phyloP scores from a whole-genome alignment of 768 basidiomycete species.

The Nidularia sp. region DNA sequence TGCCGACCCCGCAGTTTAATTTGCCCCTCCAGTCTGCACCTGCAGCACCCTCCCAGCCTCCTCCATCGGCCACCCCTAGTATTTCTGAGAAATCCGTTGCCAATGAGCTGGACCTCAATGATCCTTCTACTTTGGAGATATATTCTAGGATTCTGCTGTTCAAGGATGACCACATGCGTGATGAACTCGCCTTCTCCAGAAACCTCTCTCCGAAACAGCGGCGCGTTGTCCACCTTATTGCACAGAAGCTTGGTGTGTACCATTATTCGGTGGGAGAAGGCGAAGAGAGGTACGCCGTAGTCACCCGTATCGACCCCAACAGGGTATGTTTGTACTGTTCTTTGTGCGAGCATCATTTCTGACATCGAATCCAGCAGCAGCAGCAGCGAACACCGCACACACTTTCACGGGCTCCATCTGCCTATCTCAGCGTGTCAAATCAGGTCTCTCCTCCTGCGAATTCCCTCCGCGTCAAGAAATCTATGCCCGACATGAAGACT shows the following conservation, averaged over 20 bases:
- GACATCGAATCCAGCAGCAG: slow-evolving; percentile 21
- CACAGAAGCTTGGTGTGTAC: slow-evolving; percentile 93
- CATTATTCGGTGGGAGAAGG: slow-evolving; percentile 93
- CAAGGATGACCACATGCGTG: slow-evolving; percentile 96
- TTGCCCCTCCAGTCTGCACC: slow-evolving; percentile 46
- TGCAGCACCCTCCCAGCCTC: slow-evolving; percentile 46
- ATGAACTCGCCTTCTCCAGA: slow-evolving; percentile 95
- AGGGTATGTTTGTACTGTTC: slow-evolving; percentile 46
- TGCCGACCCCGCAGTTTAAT: slow-evolving; percentile 40
- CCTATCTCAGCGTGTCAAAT: slow-evolving; percentile 62
- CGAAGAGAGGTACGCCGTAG: slow-evolving; percentile 90
- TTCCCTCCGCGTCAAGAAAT: slow-evolving; percentile 88
- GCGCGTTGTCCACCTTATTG: slow-evolving; percentile 91
- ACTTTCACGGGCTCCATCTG: slow-evolving; percentile 77
- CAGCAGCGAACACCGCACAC: slow-evolving; percentile 53
- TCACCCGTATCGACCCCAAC: slow-evolving; percentile 85
- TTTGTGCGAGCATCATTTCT: slow-evolving; percentile 6
- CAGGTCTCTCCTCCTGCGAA: slow-evolving; percentile 36
- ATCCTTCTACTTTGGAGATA: slow-evolving; percentile 93
- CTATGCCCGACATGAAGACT: slow-evolving; percentile 97
- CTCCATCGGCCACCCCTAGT: slow-evolving; percentile 56
- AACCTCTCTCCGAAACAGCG: slow-evolving; percentile 81
- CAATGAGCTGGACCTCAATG: slow-evolving; percentile 90
- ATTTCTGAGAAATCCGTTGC: slow-evolving; percentile 59
- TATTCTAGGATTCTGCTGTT: slow-evolving; percentile 95